Evolutionary conservation across 495 filamentous ascomycete species (phyloP), one percentile per base, ranked within the genome.

Genomic region (Filosporella fistucella): DNA sequence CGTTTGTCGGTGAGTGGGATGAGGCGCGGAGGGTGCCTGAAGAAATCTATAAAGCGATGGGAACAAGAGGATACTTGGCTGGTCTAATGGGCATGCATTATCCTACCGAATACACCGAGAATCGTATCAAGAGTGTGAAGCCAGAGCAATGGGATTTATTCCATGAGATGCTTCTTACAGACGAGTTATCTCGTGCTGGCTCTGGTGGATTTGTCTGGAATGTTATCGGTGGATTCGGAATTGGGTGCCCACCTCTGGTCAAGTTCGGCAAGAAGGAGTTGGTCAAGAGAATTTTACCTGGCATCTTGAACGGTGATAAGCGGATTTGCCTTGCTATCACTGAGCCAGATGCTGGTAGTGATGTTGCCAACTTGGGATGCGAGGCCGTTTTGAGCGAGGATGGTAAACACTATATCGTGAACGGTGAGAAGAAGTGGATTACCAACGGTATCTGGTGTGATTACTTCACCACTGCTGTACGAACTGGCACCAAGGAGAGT

Each of bases 381-480:
- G 90, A 96, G 73, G 93, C 93, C 22, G 95, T 94, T 71, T 84
- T 95, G 34, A 83, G 75, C 42, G 81, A 88, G 56, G 91, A 96
- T 62, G 93, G 93, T 61, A 98, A 96, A 76, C 88, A 96, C 67
- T 98, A 94, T 67, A 96, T 98, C 50, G 93, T 98, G 67, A 98
- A 97, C 63, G 93, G 93, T 33, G 93, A 96, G 78, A 97, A 98
- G 83, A 98, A 98, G 68, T 97, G 93, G 93, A 98, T 98, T 67
- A 96, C 91, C 60, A 97, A 98, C 72, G 93, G 93, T 58, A 78
- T 96, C 52, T 96, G 88, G 86, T 78, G 75, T 47, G 93, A 98
- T 64, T 98, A 96, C 70, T 98, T 98, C 75, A 97, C 93, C 86
- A 89, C 85, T 26, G 93, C 93, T 33, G 93, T 98, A 26, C 88